These are phyloP conservation scores for Microdochium bolleyi DNA, from an alignment of 2,329 filamentous ascomycete species.

Conservation along the genomic window DNA sequence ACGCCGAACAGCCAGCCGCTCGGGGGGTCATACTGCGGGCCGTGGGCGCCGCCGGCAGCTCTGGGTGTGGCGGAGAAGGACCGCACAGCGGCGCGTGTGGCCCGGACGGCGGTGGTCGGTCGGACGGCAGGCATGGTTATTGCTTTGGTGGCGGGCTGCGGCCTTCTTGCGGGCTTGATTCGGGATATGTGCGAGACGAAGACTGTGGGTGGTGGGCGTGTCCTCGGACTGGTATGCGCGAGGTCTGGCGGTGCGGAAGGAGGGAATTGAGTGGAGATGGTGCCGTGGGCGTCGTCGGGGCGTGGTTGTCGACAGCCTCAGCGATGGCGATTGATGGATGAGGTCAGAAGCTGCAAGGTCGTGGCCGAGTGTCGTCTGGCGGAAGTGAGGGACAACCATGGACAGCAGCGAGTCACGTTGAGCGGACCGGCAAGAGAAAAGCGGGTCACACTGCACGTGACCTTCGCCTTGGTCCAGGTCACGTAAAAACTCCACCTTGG, in stretches of 20 bases:
- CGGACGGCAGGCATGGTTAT: constrained; percentile 20
- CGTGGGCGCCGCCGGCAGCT: constrained; percentile 43
- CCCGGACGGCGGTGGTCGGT: constrained; percentile 16
- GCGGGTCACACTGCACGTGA: background rate
- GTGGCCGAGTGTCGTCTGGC: background rate
- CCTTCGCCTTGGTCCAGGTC: background rate
- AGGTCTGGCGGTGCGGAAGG: background rate
- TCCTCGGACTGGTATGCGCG: background rate
- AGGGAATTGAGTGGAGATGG: constrained; percentile 1
- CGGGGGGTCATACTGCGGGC: constrained; percentile 80
- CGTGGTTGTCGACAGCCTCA: background rate
- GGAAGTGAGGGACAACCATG: background rate
- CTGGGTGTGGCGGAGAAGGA: constrained; percentile 36
- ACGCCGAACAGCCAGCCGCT: constrained; percentile 89
- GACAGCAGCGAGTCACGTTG: background rate
- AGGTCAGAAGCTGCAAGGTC: background rate
- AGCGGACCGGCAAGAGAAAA: background rate
- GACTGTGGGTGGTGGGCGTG: background rate
- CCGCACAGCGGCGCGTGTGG: constrained; percentile 20
- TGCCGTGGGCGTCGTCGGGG: background rate
- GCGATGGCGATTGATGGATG: background rate
- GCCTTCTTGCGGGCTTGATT: background rate
- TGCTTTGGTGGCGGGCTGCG: background rate
- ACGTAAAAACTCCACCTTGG: background rate
- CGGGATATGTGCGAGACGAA: background rate